Conservation (phyloP, 208 protist genomes). For the Sergeia podlipaevii region DNA sequence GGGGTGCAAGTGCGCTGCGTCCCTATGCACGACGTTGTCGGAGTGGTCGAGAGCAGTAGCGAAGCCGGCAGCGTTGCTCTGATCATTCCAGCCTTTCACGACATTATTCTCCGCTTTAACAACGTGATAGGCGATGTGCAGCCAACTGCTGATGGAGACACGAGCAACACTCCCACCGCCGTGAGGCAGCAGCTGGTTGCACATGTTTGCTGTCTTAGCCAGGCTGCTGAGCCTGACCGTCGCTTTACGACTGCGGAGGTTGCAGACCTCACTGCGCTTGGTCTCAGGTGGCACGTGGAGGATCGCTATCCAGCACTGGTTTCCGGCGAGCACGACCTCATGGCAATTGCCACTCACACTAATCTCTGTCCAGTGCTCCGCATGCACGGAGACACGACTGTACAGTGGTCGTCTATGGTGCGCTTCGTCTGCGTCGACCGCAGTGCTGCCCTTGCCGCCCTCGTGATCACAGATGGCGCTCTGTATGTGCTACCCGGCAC, state of each 20-base stretch:
- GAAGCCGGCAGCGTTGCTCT: conserved; percentile 33
- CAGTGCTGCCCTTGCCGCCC: conserved; percentile 20
- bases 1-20: conserved; percentile 21
- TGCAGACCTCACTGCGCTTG: conserved; percentile 27
- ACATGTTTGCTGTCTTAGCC: conserved; percentile 48
- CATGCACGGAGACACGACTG: conserved; percentile 32
- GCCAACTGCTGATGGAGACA: too few relatives aligned
- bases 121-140: neutral
- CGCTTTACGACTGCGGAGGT: conserved; percentile 38
- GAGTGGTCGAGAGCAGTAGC: conserved; percentile 42
- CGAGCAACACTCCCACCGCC: conserved; percentile 19
- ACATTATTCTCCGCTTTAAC: conserved; percentile 42
- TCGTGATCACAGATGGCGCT: conserved; percentile 54
- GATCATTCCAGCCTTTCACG: conserved; percentile 58
- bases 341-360: conserved; percentile 20
- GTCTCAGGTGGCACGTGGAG: conserved; percentile 35
- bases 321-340: conserved; percentile 20
- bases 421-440: conserved; percentile 22
- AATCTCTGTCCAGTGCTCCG: conserved; percentile 33
- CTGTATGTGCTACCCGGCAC: conserved; percentile 38
- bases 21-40: conserved; percentile 38
- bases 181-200: conserved; percentile 60
- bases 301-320: conserved; percentile 4
- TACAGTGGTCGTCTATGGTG: conserved; percentile 56
- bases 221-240: conserved; percentile 19